Percentiles rank a stretch among this genome's conserved stretches.
These are phyloP conservation scores for Sporothrix protearum DNA, from an alignment of 2,329 filamentous ascomycete genomes.

Conservation along the genomic window DNA sequence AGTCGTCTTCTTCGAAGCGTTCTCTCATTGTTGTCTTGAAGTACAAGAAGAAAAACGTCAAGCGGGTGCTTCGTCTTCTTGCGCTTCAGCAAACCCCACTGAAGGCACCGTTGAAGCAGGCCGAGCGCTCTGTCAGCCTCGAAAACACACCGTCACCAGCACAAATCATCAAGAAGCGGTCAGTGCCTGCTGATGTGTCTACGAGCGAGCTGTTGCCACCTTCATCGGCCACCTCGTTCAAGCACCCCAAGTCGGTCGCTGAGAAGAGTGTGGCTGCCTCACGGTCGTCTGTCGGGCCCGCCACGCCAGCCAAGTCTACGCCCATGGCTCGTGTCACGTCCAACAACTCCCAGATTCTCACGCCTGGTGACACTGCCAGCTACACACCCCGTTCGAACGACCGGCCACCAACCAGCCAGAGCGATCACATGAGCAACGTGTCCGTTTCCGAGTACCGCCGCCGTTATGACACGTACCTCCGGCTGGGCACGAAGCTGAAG, in stretches of 20 bases:
- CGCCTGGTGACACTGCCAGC: constrained; percentile 46
- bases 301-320: constrained; percentile 50
- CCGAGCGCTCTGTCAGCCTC: constrained; percentile 42
- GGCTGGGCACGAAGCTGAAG: constrained; percentile 51
- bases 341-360: constrained; percentile 50
- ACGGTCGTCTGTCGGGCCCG: constrained; percentile 38
- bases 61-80: constrained; percentile 47
- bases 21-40: constrained; percentile 45
- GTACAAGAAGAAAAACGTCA: constrained; percentile 47
- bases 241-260: constrained; percentile 39
- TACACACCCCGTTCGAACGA: constrained; percentile 42
- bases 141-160: constrained; percentile 41
- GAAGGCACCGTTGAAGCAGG: constrained; percentile 37
- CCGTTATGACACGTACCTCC: constrained; percentile 39
- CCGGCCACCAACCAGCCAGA: constrained; percentile 39
- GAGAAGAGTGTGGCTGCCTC: constrained; percentile 38
- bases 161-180: constrained; percentile 48
- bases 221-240: constrained; percentile 14
- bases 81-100: constrained; percentile 43
- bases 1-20: background rate
- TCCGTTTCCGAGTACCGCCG: constrained; percentile 36
- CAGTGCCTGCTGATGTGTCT: constrained; percentile 37
- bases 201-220: constrained; percentile 30
- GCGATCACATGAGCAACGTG: constrained; percentile 30
- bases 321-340: constrained; percentile 54